Conservation (phyloP, 371 early-diverging fungal genomes). For the Batkoa obscura region DNA sequence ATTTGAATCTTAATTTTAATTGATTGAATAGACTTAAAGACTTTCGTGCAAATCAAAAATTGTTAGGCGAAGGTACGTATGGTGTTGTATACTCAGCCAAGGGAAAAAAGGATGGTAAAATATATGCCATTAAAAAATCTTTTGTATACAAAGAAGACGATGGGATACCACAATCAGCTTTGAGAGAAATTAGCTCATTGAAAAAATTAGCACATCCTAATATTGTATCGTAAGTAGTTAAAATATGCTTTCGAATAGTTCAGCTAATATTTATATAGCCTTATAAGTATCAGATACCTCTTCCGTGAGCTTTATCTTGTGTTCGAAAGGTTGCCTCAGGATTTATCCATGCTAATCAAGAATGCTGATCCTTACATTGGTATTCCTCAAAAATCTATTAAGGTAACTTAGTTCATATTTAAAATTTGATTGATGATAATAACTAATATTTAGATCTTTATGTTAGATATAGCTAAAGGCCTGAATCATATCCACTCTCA, state of each 20-base stretch:
- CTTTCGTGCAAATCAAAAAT: no score
- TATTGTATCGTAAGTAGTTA: not conserved
- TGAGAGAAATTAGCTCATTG: not conserved
- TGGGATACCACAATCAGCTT: not conserved
- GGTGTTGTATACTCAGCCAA: no score
- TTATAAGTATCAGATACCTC: not conserved
- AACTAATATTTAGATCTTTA: no score
- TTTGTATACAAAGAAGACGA: not conserved
- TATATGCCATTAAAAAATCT: not conserved
- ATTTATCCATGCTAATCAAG: not conserved
- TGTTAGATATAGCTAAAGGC: slow-evolving; percentile 10
- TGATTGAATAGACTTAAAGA: no score
- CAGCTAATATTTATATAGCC: no score
- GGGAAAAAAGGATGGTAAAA: no score
- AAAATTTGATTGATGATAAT: no score
- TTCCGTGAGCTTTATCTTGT: not conserved
- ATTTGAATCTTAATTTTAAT: no score
- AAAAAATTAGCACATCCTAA: not conserved
- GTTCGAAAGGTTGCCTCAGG: not conserved
- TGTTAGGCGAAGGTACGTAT: no score
- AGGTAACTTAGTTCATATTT: no score
- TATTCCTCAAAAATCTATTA: no score
- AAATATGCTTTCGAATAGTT: not conserved
- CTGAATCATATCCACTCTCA: slow-evolving; percentile 58
- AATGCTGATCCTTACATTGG: no score